Percentiles rank a stretch among this genome's conserved stretches.
phyloP scores from a whole-genome alignment of 257 asterid genomes.

The Eucommia ulmoides region DNA sequence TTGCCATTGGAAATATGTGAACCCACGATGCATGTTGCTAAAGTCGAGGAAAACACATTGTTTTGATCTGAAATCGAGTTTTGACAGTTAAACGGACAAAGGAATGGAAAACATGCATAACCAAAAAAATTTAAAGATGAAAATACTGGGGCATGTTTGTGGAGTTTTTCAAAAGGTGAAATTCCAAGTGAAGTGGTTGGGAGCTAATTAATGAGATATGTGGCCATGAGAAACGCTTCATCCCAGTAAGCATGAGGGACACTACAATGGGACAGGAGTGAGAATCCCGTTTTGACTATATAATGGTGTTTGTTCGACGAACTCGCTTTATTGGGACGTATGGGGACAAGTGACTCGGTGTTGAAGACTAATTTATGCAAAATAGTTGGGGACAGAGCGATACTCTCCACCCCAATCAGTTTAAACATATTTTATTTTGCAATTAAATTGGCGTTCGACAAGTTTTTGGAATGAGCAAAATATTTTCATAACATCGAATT shows the following conservation, averaged over 20 bases:
- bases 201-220: background rate
- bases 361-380: background rate
- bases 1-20: background rate
- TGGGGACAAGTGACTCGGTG: background rate
- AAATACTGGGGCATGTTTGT: background rate
- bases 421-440: background rate
- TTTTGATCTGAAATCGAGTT: background rate
- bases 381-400: background rate
- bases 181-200: background rate
- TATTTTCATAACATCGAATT: background rate
- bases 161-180: background rate
- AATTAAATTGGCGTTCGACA: background rate
- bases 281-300: background rate
- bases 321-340: background rate
- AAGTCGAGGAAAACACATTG: background rate
- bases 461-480: background rate
- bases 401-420: background rate
- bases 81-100: background rate
- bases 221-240: background rate
- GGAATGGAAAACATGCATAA: background rate
- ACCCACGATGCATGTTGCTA: background rate
- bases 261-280: background rate
- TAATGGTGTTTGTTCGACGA: background rate
- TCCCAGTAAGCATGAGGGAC: background rate
- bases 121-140: background rate